Evolutionary conservation across 2,329 filamentous ascomycete species (phyloP).

Genomic region (Monosporascus sp.): DNA sequence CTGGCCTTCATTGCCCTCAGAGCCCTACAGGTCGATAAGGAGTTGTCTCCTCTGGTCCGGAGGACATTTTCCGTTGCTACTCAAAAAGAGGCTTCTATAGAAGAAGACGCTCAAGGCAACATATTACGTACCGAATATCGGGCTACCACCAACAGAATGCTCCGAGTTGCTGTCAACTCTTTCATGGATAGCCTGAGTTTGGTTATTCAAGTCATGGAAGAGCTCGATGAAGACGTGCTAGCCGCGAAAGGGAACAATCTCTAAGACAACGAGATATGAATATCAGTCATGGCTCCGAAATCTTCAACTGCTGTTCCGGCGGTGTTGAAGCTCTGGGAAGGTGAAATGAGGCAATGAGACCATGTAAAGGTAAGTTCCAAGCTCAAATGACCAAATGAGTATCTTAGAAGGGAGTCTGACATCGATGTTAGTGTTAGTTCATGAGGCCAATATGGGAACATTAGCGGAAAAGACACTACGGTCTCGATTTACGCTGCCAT

Average conservation of each 20-base stretch:
- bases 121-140: conserved; percentile 71
- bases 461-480: no score
- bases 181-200: conserved; percentile 89
- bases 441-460: no score
- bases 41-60: conserved; percentile 78
- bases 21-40: conserved; percentile 77
- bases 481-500: no score
- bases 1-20: conserved; percentile 71
- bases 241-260: conserved; percentile 27
- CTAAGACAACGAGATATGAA: neutral
- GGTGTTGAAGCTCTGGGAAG: no score
- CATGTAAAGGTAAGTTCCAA: conserved; percentile 7
- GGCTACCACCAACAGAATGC: conserved; percentile 92
- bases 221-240: conserved; percentile 80
- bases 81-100: conserved; percentile 13
- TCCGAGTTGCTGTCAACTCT: conserved; percentile 91
- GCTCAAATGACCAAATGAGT: conserved; percentile 2
- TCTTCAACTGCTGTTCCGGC: no score
- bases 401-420: no score
- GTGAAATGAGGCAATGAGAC: conserved; percentile 6
- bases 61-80: conserved; percentile 59
- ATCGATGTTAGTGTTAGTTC: no score
- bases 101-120: conserved; percentile 23
- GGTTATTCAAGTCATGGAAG: conserved; percentile 83
- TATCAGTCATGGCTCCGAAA: no score